Percentiles rank a stretch among this genome's conserved stretches.
These are phyloP conservation scores for Chrysoporthe deuterocubensis DNA, from an alignment of 2,329 filamentous ascomycete genomes.

Conservation along the genomic window DNA sequence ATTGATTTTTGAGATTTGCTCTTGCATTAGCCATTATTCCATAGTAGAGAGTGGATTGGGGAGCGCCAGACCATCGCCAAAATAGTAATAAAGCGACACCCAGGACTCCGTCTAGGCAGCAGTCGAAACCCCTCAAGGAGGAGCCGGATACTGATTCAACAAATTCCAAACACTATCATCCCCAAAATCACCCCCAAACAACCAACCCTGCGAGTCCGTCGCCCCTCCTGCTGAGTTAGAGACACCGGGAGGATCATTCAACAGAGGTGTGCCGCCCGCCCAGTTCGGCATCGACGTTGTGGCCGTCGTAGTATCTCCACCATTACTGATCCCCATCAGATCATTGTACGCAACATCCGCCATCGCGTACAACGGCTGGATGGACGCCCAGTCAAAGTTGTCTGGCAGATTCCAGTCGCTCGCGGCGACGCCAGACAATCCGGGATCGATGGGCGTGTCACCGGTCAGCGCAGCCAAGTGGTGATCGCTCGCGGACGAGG, in stretches of 20 bases:
- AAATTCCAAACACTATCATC: conserved; percentile 38
- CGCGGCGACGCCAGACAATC: conserved; percentile 6
- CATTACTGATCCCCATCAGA: conserved; percentile 48
- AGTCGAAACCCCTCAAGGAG: conserved; percentile 28
- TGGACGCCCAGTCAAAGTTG: conserved; percentile 52
- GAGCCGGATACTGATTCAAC: conserved; percentile 36
- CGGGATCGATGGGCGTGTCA: conserved; percentile 15
- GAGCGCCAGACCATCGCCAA: not conserved
- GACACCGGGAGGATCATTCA: conserved; percentile 17
- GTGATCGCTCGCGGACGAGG: conserved; percentile 8
- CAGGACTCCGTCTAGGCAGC: not conserved
- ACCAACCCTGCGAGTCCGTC: conserved; percentile 27
- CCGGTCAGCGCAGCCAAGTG: not conserved
- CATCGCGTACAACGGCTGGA: conserved; percentile 61
- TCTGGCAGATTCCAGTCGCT: conserved; percentile 47
- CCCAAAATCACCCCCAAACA: conserved; percentile 37
- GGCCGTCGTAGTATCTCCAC: conserved; percentile 30
- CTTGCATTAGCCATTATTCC: not conserved
- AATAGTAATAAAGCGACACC: not conserved
- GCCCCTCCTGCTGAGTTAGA: conserved; percentile 16
- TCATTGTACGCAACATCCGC: conserved; percentile 63
- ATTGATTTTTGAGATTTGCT: not conserved
- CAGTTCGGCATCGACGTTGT: conserved; percentile 30
- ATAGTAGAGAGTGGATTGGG: not conserved
- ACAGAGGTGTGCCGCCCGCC: conserved; percentile 25